These are phyloP conservation scores for Fusarium albosuccineum DNA, from an alignment of 2,329 filamentous ascomycete genomes.

Conservation along the genomic window DNA sequence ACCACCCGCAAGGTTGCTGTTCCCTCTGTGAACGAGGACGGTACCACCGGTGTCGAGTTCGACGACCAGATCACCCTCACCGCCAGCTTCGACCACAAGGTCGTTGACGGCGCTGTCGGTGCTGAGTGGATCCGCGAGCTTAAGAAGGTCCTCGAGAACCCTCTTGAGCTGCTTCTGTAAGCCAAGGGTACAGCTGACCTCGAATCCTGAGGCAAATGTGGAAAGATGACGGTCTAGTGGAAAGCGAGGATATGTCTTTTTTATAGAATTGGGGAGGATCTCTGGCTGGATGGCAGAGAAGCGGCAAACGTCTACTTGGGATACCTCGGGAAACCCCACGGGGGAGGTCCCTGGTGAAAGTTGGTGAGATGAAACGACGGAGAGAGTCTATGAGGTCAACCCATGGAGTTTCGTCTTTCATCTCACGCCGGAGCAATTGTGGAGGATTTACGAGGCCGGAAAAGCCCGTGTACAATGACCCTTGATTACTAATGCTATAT, in stretches of 20 bases:
- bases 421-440: conserved; percentile 24
- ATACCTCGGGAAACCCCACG: conserved; percentile 16
- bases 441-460: conserved; percentile 47
- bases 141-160: conserved; percentile 98
- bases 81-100: conserved; percentile 98
- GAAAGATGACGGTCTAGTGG: conserved; percentile 13
- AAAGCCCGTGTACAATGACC: conserved; percentile 58
- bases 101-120: conserved; percentile 95
- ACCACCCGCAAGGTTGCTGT: conserved; percentile 96
- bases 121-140: conserved; percentile 97
- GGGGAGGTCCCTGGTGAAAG: conserved; percentile 25
- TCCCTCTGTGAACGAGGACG: conserved; percentile 86
- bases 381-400: conserved; percentile 27
- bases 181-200: conserved; percentile 11
- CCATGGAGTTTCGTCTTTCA: conserved; percentile 27
- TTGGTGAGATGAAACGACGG: conserved; percentile 16
- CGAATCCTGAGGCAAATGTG: conserved; percentile 8
- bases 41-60: conserved; percentile 81
- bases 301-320: conserved; percentile 29
- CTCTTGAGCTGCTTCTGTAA: conserved; percentile 92
- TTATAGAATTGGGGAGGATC: conserved; percentile 41
- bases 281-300: conserved; percentile 24
- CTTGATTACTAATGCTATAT: conserved; percentile 58
- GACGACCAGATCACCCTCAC: conserved; percentile 98
- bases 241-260: conserved; percentile 39